Evolutionary conservation across 1,139 yeast genomes (phyloP), one percentile per base, ranked within the genome.

Genomic region (Yamadazyma mexicana): DNA sequence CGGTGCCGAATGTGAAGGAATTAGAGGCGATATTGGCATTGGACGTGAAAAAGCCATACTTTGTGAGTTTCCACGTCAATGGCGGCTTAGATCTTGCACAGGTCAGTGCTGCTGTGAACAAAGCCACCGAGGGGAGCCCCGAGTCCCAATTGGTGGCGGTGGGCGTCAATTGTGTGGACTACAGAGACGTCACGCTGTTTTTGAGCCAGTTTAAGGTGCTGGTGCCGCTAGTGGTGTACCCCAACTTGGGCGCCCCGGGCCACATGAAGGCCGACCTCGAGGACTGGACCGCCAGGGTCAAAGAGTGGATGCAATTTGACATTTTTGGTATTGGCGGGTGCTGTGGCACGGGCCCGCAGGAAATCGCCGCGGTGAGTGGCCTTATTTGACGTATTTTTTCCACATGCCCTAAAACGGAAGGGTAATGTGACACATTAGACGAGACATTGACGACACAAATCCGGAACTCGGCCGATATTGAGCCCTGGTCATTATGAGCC

Each of bases 1-100:
- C 92, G 1, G 71, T 83, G 11, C 89, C 91, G 2, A 73, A 66
- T 40, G 54, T 70, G 17, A 45, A 48, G 27, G 92, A 84, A 56
- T 55, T 81, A 20, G 57, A 65, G 47, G 66, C 59, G 8, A 52
- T 70, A 9, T 39, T 49, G 17, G 17, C 40, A 3, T 37, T 55
- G 14, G 40, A 47, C 17, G 40, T 50, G 3, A 39, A 45, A 31
- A 68, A 65, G 47, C 59, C 54, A 14, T 64, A 59, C 45, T 67
- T 57, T 43, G 44, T 67, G 31, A 55, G 63, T 35, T 58, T 67
- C 42, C 58, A 63, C 42, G 54, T 65, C 45, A 55, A 55, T 29
- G 50, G 54, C 24, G 44, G 47, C 3, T 31, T 48, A 3, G 47
- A 49, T 4, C 47, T 66, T 11, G 40, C 33, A 7, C 46, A 48